phyloP scores from a whole-genome alignment of 176 grass and related monocot genomes.

The Leersia perrieri region DNA sequence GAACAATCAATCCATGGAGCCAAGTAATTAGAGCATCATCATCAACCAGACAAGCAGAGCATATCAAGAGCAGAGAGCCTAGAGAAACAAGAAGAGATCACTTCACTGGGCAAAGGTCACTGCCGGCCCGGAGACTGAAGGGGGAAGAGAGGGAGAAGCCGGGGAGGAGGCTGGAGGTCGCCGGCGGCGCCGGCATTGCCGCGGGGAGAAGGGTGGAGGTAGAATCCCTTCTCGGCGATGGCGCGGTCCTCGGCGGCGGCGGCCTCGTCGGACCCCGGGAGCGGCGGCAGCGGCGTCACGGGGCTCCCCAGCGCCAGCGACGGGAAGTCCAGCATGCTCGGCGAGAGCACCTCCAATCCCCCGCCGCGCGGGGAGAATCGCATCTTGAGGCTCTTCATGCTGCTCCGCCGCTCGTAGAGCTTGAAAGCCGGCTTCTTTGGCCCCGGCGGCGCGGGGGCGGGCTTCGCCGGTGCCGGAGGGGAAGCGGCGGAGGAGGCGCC shows the following conservation, averaged over 20 bases:
- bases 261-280: constrained; percentile 60
- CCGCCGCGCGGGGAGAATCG: constrained; percentile 51
- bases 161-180: constrained; percentile 53
- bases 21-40: constrained; percentile 32
- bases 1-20: constrained; percentile 33
- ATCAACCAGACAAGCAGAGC: constrained; percentile 30
- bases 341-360: constrained; percentile 52
- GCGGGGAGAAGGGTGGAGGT: constrained; percentile 85
- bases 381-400: constrained; percentile 76
- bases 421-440: constrained; percentile 72
- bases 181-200: constrained; percentile 30
- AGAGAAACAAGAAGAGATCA: background rate
- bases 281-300: constrained; percentile 73
- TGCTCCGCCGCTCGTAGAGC: constrained; percentile 78
- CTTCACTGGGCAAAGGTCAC: background rate
- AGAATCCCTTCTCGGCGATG: constrained; percentile 91
- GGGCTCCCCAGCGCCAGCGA: constrained; percentile 72
- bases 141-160: constrained; percentile 88
- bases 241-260: constrained; percentile 79
- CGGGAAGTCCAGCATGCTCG: constrained; percentile 76
- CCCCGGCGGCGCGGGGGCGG: constrained; percentile 21
- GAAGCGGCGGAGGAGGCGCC: background rate
- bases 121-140: constrained; percentile 51
- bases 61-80: constrained; percentile 9
- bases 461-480: constrained; percentile 4